Conservation (phyloP, 2,329 filamentous ascomycete genomes). For the Nemania sp. region DNA sequence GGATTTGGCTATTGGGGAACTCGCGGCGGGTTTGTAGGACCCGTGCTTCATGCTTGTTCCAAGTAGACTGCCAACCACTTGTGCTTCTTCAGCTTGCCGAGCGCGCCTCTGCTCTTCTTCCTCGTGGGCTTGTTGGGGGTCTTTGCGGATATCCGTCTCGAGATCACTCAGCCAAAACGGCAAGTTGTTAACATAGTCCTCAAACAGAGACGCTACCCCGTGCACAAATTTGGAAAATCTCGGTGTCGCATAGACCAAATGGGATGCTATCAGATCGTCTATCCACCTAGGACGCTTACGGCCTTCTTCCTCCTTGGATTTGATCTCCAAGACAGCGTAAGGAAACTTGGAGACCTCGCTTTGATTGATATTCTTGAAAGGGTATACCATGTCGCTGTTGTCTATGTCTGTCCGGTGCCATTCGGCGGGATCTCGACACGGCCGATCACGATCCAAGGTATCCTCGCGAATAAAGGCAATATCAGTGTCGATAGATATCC, state of each 20-base stretch:
- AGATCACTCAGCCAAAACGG: conserved; percentile 95
- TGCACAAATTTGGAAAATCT: conserved; percentile 98
- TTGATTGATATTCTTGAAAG: conserved; percentile 84
- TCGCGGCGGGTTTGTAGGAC: conserved; percentile 62
- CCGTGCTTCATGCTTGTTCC: conserved; percentile 53
- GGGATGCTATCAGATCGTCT: conserved; percentile 86
- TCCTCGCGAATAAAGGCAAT: conserved; percentile 83
- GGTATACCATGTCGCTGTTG: conserved; percentile 77
- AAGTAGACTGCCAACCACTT: conserved; percentile 86
- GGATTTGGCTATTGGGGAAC: conserved; percentile 70
- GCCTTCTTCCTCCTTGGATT: conserved; percentile 68
- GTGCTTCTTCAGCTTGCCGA: conserved; percentile 81
- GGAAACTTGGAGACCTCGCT: conserved; percentile 92
- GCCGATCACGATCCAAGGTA: conserved; percentile 77
- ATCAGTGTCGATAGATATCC: conserved; percentile 91
- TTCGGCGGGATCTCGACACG: conserved; percentile 82
- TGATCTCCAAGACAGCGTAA: conserved; percentile 89
- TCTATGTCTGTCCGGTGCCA: conserved; percentile 96
- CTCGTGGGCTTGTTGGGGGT: conserved; percentile 87
- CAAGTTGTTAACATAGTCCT: conserved; percentile 93
- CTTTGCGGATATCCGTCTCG: conserved; percentile 90
- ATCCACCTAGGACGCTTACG: conserved; percentile 83
- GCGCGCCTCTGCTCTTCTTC: conserved; percentile 85
- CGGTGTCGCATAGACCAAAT: conserved; percentile 86
- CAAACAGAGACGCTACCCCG: conserved; percentile 87